Base-by-base conservation (phyloP, 805 yeast genomes). In the Saccharomycopsis javanensis region DNA sequence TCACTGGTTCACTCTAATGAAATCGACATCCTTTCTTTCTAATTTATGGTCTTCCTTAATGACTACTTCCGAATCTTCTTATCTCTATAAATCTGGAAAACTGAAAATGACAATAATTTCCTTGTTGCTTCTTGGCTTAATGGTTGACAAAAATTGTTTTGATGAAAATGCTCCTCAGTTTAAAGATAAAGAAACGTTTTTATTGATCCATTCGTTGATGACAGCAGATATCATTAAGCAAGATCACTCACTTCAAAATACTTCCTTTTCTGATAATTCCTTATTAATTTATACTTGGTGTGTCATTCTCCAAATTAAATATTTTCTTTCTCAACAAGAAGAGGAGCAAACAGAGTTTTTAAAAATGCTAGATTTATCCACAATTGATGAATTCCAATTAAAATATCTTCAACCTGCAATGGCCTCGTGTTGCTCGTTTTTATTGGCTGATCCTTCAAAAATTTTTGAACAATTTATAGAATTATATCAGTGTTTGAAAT, bases 201-300 rank as follows among this genome's bases (percentile, higher is more conserved):
- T 67, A 31, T 54, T 65, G n/a, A 69, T 82, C 27, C 76, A 80
- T 56, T 66, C 69, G 0, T 63, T 70, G 3, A 30, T 46, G 25
- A 42, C 48, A 20, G 10, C 28, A 20, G 23, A 20, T 10, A 18
- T 20, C 7, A 11, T n/a, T 23, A 4, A 20, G 11, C 27, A 5
- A n/a, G 48, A 42, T 10, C n/a, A 11, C n/a, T n/a, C n/a, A 10
- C 15, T 11, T 5, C 27, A 20, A 7, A 7, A 11, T 11, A 20
- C 18, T 18, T 3, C 3, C 4, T 4, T 8, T 4, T 64, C 69
- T 8, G 64, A 76, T 1, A 79, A 79, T 60, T 70, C 86, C 1
- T 66, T 85, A 10, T 70, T 83, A 0, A 66, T 80, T 50, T 85
- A 84, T 64, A 77, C 81, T 23, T 86, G 92, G 92, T 78, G 87